Base-by-base conservation (phyloP, 257 asterid species). In the Paulownia fortunei region DNA sequence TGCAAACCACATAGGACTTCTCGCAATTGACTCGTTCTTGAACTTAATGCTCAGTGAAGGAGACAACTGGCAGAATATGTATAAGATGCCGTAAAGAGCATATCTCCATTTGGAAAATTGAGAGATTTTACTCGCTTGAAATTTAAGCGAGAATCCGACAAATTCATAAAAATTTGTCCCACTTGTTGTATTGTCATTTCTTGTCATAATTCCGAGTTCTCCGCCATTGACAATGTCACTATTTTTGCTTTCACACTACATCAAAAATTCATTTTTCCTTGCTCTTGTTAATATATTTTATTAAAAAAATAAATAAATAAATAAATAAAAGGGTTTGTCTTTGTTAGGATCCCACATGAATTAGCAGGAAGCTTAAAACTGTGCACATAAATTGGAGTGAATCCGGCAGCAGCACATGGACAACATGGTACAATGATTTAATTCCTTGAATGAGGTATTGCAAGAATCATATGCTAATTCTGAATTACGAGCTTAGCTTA, bases 351-450 rank as follows among this genome's bases (percentile, higher is more conserved):
- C 36, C 36, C 36, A 3, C 37, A 10, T 24, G n/a, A 58, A 12
- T 10, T 58, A 24, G 37, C 16, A 27, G 5, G 3, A 16, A 21
- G 21, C 56, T 13, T 4, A n/a, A n/a, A n/a, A n/a, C n/a, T n/a
- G n/a, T 3, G 21, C 1, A 39, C 46, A 5, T 1, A 39, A 41
- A 41, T 41, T 8, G 47, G 47, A 54, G 30, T 51, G 21, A n/a
- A 66, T 2, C 21, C 51, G 54, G 30, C 54, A 65, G 34, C 19
- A 60, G 3, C 78, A 63, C 65, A 69, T 63, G 79, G 73, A 47
- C 62, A 61, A 63, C 79, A 32, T 62, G 79, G 34, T 52, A 16
- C 24, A 44, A 21, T 76, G 73, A 76, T 76, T 47, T 36, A 30
- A 34, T 64, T 74, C 51, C 56, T 21, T 75, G 61, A 30, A 47